Evolutionary conservation across 1,139 yeast species (phyloP).

Genomic region (Pichia kudriavzevii): DNA sequence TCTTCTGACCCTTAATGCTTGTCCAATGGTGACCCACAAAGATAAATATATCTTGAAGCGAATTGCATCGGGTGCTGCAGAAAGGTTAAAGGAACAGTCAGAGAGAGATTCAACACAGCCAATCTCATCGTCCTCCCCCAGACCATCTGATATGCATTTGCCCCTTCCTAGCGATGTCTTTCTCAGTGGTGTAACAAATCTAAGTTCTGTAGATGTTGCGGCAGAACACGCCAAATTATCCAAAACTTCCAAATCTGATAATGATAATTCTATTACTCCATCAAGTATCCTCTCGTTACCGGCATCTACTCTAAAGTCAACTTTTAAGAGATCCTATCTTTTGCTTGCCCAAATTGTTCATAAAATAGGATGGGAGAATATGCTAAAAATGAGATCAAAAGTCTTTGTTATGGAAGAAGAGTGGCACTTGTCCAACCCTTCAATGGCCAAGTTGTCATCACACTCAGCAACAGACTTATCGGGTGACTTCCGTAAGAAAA

Average conservation of each 20-base stretch:
- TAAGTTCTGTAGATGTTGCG: constrained; percentile 44
- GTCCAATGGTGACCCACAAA: constrained; percentile 57
- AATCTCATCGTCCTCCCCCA: constrained; percentile 23
- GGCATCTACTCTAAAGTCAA: constrained; percentile 49
- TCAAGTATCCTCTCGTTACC: constrained; percentile 45
- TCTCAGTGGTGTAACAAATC: constrained; percentile 44
- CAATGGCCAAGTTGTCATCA: constrained; percentile 27
- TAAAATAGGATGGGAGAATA: constrained; percentile 53
- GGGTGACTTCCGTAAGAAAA: constrained; percentile 30
- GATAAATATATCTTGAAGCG: constrained; percentile 43
- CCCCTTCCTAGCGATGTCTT: constrained; percentile 54
- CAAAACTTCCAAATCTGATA: background rate
- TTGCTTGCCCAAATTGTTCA: constrained; percentile 49
- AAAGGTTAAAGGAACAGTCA: background rate
- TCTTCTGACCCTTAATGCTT: constrained; percentile 47
- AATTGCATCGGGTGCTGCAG: constrained; percentile 31
- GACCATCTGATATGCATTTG: constrained; percentile 40
- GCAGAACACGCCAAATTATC: constrained; percentile 41
- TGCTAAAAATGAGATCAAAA: constrained; percentile 48
- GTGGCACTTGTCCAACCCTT: no score
- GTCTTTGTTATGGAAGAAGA: constrained; percentile 62
- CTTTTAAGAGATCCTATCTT: constrained; percentile 49
- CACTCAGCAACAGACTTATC: constrained; percentile 5
- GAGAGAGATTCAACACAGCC: background rate
- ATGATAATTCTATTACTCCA: constrained; percentile 25